These are phyloP conservation scores for Tremella yokohamensis DNA, from an alignment of 768 basidiomycete species.

Conservation along the genomic window DNA sequence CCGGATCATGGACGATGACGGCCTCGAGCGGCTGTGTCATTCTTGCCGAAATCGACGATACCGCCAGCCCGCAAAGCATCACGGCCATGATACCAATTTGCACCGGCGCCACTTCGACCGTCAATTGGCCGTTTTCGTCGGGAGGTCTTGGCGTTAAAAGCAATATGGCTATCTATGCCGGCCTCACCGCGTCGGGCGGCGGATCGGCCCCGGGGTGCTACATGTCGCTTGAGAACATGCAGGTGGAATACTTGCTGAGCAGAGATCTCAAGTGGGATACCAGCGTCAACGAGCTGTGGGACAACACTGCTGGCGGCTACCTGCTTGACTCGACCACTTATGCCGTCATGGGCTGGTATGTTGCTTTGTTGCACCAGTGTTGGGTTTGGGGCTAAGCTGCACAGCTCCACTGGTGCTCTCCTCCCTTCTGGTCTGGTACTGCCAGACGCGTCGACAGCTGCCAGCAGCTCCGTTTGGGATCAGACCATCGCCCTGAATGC, in stretches of 20 bases:
- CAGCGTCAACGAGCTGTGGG: constrained; percentile 21
- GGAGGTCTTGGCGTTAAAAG: constrained; percentile 26
- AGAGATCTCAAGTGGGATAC: constrained; percentile 30
- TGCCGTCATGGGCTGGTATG: constrained; percentile 26
- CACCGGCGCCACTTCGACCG: constrained; percentile 7
- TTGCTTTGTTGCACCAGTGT: neutral
- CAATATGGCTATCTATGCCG: constrained; percentile 31
- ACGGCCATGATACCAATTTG: constrained; percentile 30
- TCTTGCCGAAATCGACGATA: constrained; percentile 29
- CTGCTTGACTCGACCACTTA: constrained; percentile 20
- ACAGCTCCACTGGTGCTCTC: constrained; percentile 11
- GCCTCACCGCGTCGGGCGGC: constrained; percentile 9
- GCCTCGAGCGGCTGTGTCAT: constrained; percentile 27
- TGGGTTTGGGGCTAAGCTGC: constrained; percentile 10
- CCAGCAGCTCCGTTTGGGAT: constrained; percentile 8
- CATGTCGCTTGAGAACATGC: constrained; percentile 31
- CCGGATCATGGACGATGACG: constrained; percentile 19
- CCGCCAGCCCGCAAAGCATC: constrained; percentile 14
- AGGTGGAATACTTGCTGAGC: constrained; percentile 34
- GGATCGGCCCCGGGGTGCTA: constrained; percentile 21
- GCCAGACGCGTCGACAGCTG: constrained; percentile 16
- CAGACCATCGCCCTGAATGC: constrained; percentile 1
- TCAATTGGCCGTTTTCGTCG: constrained; percentile 31
- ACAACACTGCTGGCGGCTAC: constrained; percentile 21
- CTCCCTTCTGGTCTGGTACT: constrained; percentile 22